Evolutionary conservation across 2,329 filamentous ascomycete species (phyloP).

Genomic region (Aspergillus unguis): DNA sequence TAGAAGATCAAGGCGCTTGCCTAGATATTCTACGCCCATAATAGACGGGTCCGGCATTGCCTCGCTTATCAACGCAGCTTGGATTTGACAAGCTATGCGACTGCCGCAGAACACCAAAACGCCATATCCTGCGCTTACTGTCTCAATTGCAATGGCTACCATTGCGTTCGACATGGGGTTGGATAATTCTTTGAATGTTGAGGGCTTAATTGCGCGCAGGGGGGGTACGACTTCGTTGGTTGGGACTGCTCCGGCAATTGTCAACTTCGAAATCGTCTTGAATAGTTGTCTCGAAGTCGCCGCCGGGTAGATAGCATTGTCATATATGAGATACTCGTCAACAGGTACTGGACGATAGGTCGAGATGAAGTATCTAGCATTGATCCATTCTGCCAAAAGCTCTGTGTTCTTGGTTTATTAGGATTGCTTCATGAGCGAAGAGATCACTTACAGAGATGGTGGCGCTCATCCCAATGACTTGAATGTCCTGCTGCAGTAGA

Average conservation of each 20-base stretch:
- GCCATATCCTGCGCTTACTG: constrained; percentile 65
- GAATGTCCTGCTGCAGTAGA: constrained; percentile 63
- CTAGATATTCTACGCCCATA: constrained; percentile 49
- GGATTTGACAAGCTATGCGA: constrained; percentile 63
- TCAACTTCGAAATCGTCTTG: constrained; percentile 55
- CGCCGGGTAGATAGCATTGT: constrained; percentile 64
- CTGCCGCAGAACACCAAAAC: constrained; percentile 72
- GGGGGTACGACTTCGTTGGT: constrained; percentile 35
- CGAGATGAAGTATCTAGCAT: constrained; percentile 68
- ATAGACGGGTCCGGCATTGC: constrained; percentile 56
- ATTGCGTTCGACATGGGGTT: constrained; percentile 68
- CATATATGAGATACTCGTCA: constrained; percentile 69
- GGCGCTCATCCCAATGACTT: constrained; percentile 77
- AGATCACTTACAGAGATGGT: constrained; percentile 60
- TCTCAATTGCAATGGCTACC: constrained; percentile 66
- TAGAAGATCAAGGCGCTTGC: constrained; percentile 45
- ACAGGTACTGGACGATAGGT: constrained; percentile 72
- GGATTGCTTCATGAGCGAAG: background rate
- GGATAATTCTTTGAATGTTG: constrained; percentile 59
- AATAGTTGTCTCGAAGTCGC: constrained; percentile 58
- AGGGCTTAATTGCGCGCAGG: constrained; percentile 51
- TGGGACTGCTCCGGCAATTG: constrained; percentile 24
- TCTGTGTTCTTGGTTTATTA: constrained; percentile 60
- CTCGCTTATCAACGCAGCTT: constrained; percentile 65
- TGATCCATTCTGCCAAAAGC: constrained; percentile 66